Base-by-base conservation (phyloP, 1,284 basidiomycete species). In the Fomitopsis pinicola region DNA sequence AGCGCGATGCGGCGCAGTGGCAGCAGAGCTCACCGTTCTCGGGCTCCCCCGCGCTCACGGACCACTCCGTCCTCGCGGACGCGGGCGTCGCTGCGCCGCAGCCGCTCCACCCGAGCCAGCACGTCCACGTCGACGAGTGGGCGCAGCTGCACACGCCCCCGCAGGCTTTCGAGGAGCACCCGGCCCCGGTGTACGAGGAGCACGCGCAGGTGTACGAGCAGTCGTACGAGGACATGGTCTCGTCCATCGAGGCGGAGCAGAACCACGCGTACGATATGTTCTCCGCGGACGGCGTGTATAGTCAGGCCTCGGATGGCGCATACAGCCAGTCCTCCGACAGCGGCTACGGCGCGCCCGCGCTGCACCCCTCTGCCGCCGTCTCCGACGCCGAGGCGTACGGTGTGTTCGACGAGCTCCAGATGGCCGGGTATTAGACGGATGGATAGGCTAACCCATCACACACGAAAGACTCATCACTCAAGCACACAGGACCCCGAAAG, bases 21-120 rank as follows among this genome's bases (percentile, higher is more conserved):
- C 17, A 63, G 59, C 63, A 71, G n/a, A 67, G 71, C 5, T 79
- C 80, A 14, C 69, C 75, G 9, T 80, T 81, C 68, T 78, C 79
- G 0, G 77, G 77, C 10, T 83, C 82, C 0, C 82, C 82, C 0
- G 72, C 76, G 0, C 75, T 62, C 2, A 80, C 79, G 0, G 77
- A 78, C 22, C 68, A 70, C 28, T 68, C 74, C 12, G 38, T 8
- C n/a, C 66, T 81, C 71, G 46, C 58, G 50, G n/a, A 42, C 40
- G 40, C 40, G 2, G 42, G 28, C 55, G 59, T 38, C 46, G 48
- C 12, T 7, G 57, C n/a, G 19, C 58, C 36, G 15, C 30, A 26
- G 30, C 57, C 46, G 61, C 64, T 40, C 22, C 55, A 28, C 58
- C 62, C 59, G 52, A 55, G 56, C 30, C 64, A 62, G 1, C 74